A percentile compares a stretch with the other conserved stretches of the same genome.
phyloP scores from a whole-genome alignment of 768 basidiomycete species.

The Mycena epipterygia region DNA sequence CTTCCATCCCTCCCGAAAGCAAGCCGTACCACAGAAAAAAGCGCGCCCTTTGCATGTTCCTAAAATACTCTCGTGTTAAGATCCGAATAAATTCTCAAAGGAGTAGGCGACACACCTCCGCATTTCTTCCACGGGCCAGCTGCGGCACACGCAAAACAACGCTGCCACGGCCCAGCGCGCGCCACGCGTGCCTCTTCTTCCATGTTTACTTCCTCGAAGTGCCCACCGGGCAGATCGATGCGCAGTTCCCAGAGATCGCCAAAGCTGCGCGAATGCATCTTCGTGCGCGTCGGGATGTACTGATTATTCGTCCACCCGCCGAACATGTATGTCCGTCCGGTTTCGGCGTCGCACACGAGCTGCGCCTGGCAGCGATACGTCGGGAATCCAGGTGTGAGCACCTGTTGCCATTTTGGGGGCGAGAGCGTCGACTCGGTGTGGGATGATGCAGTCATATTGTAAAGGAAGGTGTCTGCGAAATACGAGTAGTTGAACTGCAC shows the following conservation, averaged over 20 bases:
- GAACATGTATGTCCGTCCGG: conserved; percentile 53
- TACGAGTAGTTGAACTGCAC: background rate
- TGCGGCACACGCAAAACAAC: conserved; percentile 54
- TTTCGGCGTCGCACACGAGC: conserved; percentile 52
- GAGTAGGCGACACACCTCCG: conserved; percentile 44
- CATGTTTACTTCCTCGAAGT: conserved; percentile 53
- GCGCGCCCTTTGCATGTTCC: conserved; percentile 45
- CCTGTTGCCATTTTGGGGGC: conserved; percentile 51
- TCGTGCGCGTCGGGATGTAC: conserved; percentile 47
- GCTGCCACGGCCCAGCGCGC: conserved; percentile 54
- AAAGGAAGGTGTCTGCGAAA: conserved; percentile 11
- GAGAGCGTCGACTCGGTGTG: background rate
- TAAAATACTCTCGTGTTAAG: conserved; percentile 1
- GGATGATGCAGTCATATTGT: conserved; percentile 22
- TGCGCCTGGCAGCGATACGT: too few species aligned
- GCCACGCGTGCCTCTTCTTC: conserved; percentile 53
- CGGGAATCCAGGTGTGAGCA: conserved; percentile 56
- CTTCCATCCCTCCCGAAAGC: conserved; percentile 47
- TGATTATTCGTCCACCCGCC: conserved; percentile 57
- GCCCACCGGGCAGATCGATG: conserved; percentile 51
- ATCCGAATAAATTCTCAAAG: too few species aligned
- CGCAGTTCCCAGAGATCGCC: conserved; percentile 56
- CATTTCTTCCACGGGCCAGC: conserved; percentile 57
- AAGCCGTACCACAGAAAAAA: conserved; percentile 44
- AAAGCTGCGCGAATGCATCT: conserved; percentile 45